Evolutionary conservation across 2,329 filamentous ascomycete genomes (phyloP).

Genomic region (Neofusicoccum ribis): DNA sequence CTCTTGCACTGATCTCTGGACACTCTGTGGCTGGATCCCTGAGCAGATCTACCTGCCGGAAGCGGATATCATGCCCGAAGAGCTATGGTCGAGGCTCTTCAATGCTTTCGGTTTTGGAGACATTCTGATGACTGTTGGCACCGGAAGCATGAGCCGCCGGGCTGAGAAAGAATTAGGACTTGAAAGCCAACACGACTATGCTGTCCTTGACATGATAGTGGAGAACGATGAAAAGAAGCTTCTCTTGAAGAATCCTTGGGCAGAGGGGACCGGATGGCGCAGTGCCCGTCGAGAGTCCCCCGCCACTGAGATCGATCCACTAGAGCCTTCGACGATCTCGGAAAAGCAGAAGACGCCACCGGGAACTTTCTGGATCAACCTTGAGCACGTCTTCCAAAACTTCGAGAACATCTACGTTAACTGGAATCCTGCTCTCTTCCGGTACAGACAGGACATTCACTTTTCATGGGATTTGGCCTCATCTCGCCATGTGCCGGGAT

Average conservation of each 20-base stretch:
- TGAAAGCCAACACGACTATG: constrained; percentile 91
- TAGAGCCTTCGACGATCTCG: not conserved
- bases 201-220: constrained; percentile 76
- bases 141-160: constrained; percentile 72
- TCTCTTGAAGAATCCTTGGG: constrained; percentile 95
- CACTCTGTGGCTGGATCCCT: constrained; percentile 93
- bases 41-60: constrained; percentile 69
- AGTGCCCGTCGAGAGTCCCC: constrained; percentile 39
- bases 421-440: constrained; percentile 89
- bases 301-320: not conserved
- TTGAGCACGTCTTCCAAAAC: constrained; percentile 83
- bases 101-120: constrained; percentile 74
- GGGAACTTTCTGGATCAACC: constrained; percentile 91
- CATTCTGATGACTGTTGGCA: constrained; percentile 86
- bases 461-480: constrained; percentile 73
- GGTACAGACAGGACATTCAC: constrained; percentile 81
- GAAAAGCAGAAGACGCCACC: constrained; percentile 41
- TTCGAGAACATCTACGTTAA: constrained; percentile 97
- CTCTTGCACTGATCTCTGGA: constrained; percentile 90
- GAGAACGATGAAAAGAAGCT: constrained; percentile 64
- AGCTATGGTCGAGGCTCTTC: constrained; percentile 76
- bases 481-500: constrained; percentile 66
- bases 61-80: constrained; percentile 67
- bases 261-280: constrained; percentile 74
- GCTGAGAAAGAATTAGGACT: constrained; percentile 82